Evolutionary conservation across 768 basidiomycete genomes (phyloP), one percentile per base, ranked within the genome.

Genomic region (Clitopilus passeckerianus): DNA sequence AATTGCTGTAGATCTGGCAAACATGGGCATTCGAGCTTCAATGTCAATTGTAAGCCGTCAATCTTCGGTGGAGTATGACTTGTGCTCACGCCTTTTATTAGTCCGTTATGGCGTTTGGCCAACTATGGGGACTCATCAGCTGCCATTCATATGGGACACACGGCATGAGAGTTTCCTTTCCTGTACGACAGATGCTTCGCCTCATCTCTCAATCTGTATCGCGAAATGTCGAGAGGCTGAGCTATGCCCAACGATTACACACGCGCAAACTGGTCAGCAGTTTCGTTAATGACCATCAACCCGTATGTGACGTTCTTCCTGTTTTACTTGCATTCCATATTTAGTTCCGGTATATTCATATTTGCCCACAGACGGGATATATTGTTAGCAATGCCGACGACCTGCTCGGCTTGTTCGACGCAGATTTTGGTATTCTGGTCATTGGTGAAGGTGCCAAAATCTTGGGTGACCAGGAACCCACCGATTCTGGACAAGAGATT

Each of bases 81-180:
- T 56, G 62, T 55, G 34, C 23, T 54, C 34, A 20, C 53, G 20
- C 35, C 44, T 57, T 46, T 18, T 34, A n/a, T 7, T 57, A 88
- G 86, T 91, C 89, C 5, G 89, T 93, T 64, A 81, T 89, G 71
- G 87, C 89, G 0, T 94, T 91, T 64, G 89, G 86, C 30, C 76
- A 83, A 18, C 74, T 93, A 1, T 94, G 91, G 91, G 91, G 91
- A 35, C 76, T 93, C 10, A 85, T 91, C 54, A 80, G 86, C 5
- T 90, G 89, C 65, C 90, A 91, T 67, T 84, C 86, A 0, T 94
- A 92, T 63, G 91, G 91, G 1, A 61, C 76, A 10, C 78, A 81
- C 61, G 90, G 91, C n/a, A 90, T 91, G 85, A 83, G 92, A 9
- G 89, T 93, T 6, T 90, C 91, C 1, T 92, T 93, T 73, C 89